phyloP scores from a whole-genome alignment of 2,329 filamentous ascomycete species.

The Fusarium continuum region DNA sequence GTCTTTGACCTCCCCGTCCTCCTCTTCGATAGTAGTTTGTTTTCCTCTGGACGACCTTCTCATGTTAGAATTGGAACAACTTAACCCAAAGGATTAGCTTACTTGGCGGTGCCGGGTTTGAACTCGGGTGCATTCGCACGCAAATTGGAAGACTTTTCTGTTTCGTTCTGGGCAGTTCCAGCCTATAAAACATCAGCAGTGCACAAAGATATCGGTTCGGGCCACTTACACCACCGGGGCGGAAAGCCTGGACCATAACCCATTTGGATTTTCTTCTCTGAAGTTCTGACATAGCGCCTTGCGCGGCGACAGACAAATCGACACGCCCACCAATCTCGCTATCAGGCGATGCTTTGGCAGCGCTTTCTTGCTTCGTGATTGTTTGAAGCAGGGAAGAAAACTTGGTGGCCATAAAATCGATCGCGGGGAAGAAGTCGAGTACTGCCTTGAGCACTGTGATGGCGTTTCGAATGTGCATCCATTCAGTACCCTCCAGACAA shows the following conservation, averaged over 20 bases:
- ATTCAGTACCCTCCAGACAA: constrained; percentile 85
- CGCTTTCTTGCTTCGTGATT: constrained; percentile 70
- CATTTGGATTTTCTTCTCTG: constrained; percentile 73
- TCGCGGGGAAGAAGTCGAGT: constrained; percentile 82
- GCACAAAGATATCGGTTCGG: background rate
- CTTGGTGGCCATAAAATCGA: constrained; percentile 85
- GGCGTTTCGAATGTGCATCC: constrained; percentile 97
- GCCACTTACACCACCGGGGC: constrained; percentile 66
- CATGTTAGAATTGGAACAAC: constrained; percentile 12
- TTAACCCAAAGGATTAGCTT: constrained; percentile 16
- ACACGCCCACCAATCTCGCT: constrained; percentile 69
- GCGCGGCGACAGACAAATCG: constrained; percentile 79
- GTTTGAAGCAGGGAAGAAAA: constrained; percentile 71
- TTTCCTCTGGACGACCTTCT: constrained; percentile 32
- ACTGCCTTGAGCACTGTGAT: constrained; percentile 88
- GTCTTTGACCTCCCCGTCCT: constrained; percentile 79
- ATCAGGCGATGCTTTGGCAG: constrained; percentile 56
- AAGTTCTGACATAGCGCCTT: constrained; percentile 75
- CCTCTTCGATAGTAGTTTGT: constrained; percentile 59
- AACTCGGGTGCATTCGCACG: constrained; percentile 71
- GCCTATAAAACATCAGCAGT: constrained; percentile 42
- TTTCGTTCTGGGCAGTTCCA: constrained; percentile 43
- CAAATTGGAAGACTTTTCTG: constrained; percentile 55
- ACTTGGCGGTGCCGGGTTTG: constrained; percentile 61
- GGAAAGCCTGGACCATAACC: constrained; percentile 79